Evolutionary conservation across 768 basidiomycete species (phyloP).

Genomic region (Mycena galopus): DNA sequence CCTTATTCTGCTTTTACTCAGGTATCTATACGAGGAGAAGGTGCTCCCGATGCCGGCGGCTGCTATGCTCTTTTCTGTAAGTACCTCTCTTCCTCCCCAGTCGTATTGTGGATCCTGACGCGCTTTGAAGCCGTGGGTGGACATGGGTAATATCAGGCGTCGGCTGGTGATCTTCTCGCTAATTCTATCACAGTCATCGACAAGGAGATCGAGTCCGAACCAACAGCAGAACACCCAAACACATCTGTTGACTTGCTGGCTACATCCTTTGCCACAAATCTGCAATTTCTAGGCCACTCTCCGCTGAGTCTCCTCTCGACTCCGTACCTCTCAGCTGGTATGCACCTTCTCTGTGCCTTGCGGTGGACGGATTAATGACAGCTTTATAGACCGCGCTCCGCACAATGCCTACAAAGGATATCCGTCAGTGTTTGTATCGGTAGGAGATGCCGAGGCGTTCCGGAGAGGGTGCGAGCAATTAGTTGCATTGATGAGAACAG

Average conservation of each 20-base stretch:
- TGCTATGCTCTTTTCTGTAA: constrained; percentile 37
- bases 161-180: no score
- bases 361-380: no score
- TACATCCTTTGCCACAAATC: constrained; percentile 35
- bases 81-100: no score
- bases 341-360: no score
- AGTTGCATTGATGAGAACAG: constrained; percentile 30
- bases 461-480: constrained; percentile 38
- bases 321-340: no score
- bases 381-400: constrained; percentile 34
- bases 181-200: no score
- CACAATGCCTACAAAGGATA: constrained; percentile 35
- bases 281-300: constrained; percentile 37
- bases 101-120: no score
- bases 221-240: constrained; percentile 10
- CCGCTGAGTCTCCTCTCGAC: constrained; percentile 28
- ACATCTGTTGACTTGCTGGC: constrained; percentile 33
- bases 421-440: constrained; percentile 38
- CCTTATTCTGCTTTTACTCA: constrained; percentile 49
- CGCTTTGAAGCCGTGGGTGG: no score
- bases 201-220: no score
- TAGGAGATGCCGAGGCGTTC: constrained; percentile 39
- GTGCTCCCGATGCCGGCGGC: constrained; percentile 37
- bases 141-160: no score
- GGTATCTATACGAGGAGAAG: constrained; percentile 47